Conservation (phyloP, 1,284 basidiomycete genomes). For the Golubevia pallescens region DNA sequence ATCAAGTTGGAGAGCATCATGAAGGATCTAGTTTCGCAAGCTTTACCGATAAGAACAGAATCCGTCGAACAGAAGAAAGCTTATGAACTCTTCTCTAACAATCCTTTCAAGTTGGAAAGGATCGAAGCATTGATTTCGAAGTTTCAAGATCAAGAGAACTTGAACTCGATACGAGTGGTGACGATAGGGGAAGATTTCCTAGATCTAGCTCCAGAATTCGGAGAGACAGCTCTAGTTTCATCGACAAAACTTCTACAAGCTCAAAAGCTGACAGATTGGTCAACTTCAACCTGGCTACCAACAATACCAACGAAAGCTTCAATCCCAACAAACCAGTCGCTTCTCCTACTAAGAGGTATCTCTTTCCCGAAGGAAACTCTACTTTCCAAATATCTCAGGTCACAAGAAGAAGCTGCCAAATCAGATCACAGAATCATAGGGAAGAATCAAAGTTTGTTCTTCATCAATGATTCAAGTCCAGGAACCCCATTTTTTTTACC, state of each 20-base stretch:
- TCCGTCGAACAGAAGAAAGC: slow-evolving; percentile 1
- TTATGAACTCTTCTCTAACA: not conserved
- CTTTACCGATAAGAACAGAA: not conserved
- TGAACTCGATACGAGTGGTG: slow-evolving; percentile 12
- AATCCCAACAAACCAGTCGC: slow-evolving; percentile 8
- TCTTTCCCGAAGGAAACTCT: slow-evolving; percentile 16
- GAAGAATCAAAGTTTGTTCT: slow-evolving; percentile 44
- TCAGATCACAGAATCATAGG: slow-evolving; percentile 49
- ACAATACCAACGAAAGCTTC: slow-evolving; percentile 1
- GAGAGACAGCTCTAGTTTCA: slow-evolving; percentile 7
- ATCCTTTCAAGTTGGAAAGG: slow-evolving; percentile 18
- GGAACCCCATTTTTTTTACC: slow-evolving; percentile 61
- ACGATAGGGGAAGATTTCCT: slow-evolving; percentile 8
- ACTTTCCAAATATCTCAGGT: slow-evolving; percentile 12
- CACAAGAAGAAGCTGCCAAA: slow-evolving; percentile 10
- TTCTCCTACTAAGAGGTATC: slow-evolving; percentile 19
- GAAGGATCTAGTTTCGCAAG: slow-evolving; percentile 5
- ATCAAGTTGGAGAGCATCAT: not conserved
- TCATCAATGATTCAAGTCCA: slow-evolving; percentile 55
- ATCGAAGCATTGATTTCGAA: not conserved
- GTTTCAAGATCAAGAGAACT: not conserved
- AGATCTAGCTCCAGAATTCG: slow-evolving; percentile 6
- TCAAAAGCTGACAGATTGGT: slow-evolving; percentile 14
- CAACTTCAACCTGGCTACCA: slow-evolving; percentile 14
- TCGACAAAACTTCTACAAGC: slow-evolving; percentile 19